Conservation (phyloP, 164 flowering plant species). For the Brasenia schreberi region DNA sequence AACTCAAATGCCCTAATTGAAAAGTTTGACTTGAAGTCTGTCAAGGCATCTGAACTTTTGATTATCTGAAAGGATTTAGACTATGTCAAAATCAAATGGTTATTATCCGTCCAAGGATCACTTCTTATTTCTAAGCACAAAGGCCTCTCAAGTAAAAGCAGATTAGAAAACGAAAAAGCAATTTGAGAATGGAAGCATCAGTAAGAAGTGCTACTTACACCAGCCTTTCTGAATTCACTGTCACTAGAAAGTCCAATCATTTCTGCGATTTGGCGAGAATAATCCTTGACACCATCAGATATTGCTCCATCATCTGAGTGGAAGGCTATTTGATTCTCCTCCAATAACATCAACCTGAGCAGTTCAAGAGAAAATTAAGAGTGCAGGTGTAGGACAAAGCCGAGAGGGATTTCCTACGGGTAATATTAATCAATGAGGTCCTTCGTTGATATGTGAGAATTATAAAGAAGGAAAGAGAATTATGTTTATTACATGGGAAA, state of each 20-base stretch:
- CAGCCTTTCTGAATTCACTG: constrained; percentile 68
- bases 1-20: too few relatives aligned
- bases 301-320: constrained; percentile 78
- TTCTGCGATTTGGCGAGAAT: constrained; percentile 86
- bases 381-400: neutral
- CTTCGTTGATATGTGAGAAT: too few relatives aligned
- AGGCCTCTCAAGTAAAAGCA: too few relatives aligned
- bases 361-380: neutral
- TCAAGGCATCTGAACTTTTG: too few relatives aligned
- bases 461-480: neutral
- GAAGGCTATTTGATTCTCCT: constrained; percentile 94
- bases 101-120: too few relatives aligned
- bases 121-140: too few relatives aligned
- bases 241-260: constrained; percentile 87
- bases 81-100: too few relatives aligned
- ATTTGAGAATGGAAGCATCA: neutral
- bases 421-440: too few relatives aligned
- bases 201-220: constrained; percentile 38
- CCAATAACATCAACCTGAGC: constrained; percentile 78
- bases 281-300: constrained; percentile 84
- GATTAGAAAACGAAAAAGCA: neutral
- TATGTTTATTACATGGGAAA: neutral
- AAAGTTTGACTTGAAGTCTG: too few relatives aligned
- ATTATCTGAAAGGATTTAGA: too few relatives aligned
- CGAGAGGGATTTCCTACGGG: too few relatives aligned